Base-by-base conservation (phyloP, 2,329 filamentous ascomycete species). In the Cytospora mali region DNA sequence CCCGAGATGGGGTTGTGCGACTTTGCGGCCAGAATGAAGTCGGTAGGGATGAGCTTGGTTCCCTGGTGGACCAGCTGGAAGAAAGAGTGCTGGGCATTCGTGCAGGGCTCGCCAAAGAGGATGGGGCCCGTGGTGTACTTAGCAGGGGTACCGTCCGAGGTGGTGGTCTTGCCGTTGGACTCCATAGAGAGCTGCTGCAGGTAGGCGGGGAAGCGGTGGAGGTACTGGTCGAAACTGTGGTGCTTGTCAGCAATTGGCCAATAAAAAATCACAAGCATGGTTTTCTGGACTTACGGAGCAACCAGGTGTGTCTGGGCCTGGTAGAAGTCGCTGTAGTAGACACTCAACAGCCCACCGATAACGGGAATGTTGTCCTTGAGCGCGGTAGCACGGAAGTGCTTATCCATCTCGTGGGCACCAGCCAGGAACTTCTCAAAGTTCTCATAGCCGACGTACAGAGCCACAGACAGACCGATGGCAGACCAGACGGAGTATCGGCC, bases 251-350 rank as follows among this genome's bases (percentile, higher is more conserved):
- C 39, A 31, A 54, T 11, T 7, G 16, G 29, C 29, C 21, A 9
- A 56, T 35, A 29, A 64, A 13, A 66, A 58, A 18, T 50, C 14
- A 14, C 29, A 18, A 5, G n/a, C n/a, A 39, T 42, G n/a, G n/a
- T 51, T 50, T 16, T 21, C 5, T 51, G 23, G 42, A 85, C 89
- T 82, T 83, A 92, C 88, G 95, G 95, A 75, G 95, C 92, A 68
- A 99, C 93, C 58, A 99, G 86, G 80, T 98, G 95, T 66, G 95
- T 98, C 81, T 99, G 95, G 58, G 95, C 93, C 76, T 93, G 93
- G 79, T 96, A 99, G 81, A 98, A 98, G 83, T 99, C 91, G 66
- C 92, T 96, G 83, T 99, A 99, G 93, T 93, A 99, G 62, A 99
- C 93, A 71, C 93, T 97, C 74, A 99, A 79, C 31, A 99, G 87